Base-by-base conservation (phyloP, 2,329 filamentous ascomycete genomes). In the Xylariaceae sp. region DNA sequence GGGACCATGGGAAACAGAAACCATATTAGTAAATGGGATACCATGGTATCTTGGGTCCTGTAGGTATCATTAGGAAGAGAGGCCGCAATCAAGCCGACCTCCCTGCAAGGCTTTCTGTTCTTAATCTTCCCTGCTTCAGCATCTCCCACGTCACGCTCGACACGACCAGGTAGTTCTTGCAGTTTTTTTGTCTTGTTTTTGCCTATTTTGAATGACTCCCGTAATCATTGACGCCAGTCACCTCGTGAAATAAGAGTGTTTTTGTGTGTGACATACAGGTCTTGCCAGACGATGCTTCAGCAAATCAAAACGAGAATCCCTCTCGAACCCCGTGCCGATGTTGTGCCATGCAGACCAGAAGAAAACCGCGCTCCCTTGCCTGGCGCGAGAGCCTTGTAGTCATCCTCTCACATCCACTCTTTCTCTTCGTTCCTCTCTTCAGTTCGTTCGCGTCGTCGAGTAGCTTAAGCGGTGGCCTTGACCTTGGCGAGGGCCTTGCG, bases 401-500 rank as follows among this genome's bases (percentile, higher is more conserved):
- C 45, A 46, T 47, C 4, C 50, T 33, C 39, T 51, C 53, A 45
- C 42, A 52, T 54, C 48, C 48, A 31, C 53, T 51, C 34, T 44
- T 42, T 43, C 49, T 54, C 42, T 41, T 47, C 51, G 51, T 56
- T 19, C 45, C 45, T 31, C 45, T 19, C 31, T 40, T 53, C 51
- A 50, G n/a, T 67, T 68, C 67, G 34, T 38, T 69, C 65, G 22
- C 22, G 71, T 68, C 69, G 68, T 69, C 70, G 67, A 71, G 69
- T 67, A 55, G 69, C 71, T 78, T 88, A 90, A 75, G 88, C 87
- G 69, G 87, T 79, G 69, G 88, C 87, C 82, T 88, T 89, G 79
- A 96, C 81, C 86, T 96, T 96, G 74, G 91, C 90, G 73, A 95
- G 83, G 71, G 90, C 87, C 88, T 97, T 97, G 80, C 88, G 88